A percentile compares a stretch with the other conserved stretches of the same genome.
Evolutionary conservation across 805 yeast genomes (phyloP).

Genomic region (Sporopachydermia lactativora): DNA sequence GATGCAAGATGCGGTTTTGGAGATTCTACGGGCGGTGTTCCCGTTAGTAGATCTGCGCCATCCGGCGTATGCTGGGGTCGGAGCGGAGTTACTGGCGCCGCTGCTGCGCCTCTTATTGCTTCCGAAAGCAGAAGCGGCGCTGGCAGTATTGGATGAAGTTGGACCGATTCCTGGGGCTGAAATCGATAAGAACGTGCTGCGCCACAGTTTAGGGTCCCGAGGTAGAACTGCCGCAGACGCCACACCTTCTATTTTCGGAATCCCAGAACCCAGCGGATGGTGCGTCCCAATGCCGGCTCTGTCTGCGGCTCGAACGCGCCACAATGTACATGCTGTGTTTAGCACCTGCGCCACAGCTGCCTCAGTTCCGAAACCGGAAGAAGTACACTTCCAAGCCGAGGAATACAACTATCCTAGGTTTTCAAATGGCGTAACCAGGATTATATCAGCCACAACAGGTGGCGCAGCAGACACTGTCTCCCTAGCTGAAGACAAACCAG

Average conservation of each 20-base stretch:
- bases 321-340: slow-evolving; percentile 91
- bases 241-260: slow-evolving; percentile 73
- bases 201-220: slow-evolving; percentile 82
- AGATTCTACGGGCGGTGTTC: slow-evolving; percentile 54
- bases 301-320: slow-evolving; percentile 76
- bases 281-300: slow-evolving; percentile 91
- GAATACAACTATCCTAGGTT: slow-evolving; percentile 32
- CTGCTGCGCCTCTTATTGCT: slow-evolving; percentile 65
- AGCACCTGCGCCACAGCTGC: slow-evolving; percentile 53
- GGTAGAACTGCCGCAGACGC: slow-evolving; percentile 30
- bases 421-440: slow-evolving; percentile 27
- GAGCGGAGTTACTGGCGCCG: slow-evolving; percentile 92
- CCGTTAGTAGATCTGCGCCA: slow-evolving; percentile 65
- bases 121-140: slow-evolving; percentile 77
- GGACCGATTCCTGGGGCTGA: slow-evolving; percentile 79
- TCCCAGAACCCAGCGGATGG: slow-evolving; percentile 96
- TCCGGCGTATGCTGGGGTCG: slow-evolving; percentile 75
- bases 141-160: slow-evolving; percentile 81
- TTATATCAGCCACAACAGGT: slow-evolving; percentile 31
- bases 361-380: slow-evolving; percentile 10
- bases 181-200: slow-evolving; percentile 77
- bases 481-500: slow-evolving; percentile 60
- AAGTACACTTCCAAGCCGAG: slow-evolving; percentile 40
- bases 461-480: slow-evolving; percentile 28
- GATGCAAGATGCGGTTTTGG: slow-evolving; percentile 74